Conservation (phyloP, 2,329 filamentous ascomycete genomes). For the Thielaviopsis musarum region DNA sequence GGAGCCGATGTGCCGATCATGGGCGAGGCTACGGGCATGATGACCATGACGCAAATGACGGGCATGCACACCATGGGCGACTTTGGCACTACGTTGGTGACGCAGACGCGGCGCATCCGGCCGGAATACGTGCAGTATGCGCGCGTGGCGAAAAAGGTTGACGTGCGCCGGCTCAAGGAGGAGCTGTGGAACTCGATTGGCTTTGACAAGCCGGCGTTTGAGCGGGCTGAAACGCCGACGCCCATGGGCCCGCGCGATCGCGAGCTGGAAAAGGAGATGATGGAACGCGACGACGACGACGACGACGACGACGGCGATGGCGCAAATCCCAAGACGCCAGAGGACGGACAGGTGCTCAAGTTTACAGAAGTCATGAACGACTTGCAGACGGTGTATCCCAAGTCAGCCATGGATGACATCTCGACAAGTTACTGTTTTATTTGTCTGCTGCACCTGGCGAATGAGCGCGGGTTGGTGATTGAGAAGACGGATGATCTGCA, state of each 20-base stretch:
- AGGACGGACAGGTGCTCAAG: conserved; percentile 42
- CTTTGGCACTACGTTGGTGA: conserved; percentile 52
- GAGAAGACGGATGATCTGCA: conserved; percentile 41
- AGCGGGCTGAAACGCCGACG: conserved; percentile 18
- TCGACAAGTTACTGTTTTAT: conserved; percentile 92
- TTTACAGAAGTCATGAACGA: conserved; percentile 90
- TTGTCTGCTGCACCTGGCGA: conserved; percentile 74
- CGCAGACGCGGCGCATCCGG: conserved; percentile 42
- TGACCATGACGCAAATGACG: conserved; percentile 31
- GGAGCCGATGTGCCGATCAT: conserved; percentile 34
- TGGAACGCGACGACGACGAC: background rate
- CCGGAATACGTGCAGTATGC: conserved; percentile 58
- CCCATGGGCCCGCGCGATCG: conserved; percentile 14
- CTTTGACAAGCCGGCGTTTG: conserved; percentile 32
- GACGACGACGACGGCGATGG: background rate
- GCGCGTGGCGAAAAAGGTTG: conserved; percentile 53
- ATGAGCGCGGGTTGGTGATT: conserved; percentile 77
- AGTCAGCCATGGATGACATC: conserved; percentile 78
- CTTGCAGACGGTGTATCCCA: conserved; percentile 70
- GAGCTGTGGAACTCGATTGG: conserved; percentile 53
- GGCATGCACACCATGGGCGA: conserved; percentile 29
- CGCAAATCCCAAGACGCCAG: background rate
- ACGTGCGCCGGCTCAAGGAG: conserved; percentile 51
- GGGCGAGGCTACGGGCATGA: conserved; percentile 28
- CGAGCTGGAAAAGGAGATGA: conserved; percentile 15